Conservation (phyloP, 75 land plant genomes). For the Adiantum capillusveneris region DNA sequence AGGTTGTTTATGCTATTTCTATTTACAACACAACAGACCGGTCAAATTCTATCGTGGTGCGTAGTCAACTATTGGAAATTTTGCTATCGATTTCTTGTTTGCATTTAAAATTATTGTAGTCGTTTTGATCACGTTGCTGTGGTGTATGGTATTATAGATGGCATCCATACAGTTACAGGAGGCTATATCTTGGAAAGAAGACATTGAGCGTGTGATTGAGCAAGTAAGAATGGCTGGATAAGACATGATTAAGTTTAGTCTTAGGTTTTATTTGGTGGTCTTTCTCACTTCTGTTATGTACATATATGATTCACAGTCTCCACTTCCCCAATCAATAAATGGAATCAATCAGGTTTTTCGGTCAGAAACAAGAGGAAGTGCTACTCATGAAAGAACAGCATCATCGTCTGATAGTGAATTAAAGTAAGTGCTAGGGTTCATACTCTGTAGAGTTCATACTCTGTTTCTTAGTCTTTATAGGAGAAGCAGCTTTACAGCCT, state of each 20-base stretch:
- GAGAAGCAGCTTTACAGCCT: too few relatives aligned
- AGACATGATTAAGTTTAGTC: too few relatives aligned
- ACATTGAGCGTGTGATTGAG: slow-evolving; percentile 75
- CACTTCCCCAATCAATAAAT: neutral
- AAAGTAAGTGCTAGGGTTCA: slow-evolving; percentile 60
- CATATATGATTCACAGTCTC: neutral
- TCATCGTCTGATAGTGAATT: slow-evolving; percentile 79
- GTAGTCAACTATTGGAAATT: too few relatives aligned
- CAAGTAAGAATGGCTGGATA: slow-evolving; percentile 44
- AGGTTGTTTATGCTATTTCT: slow-evolving; percentile 76
- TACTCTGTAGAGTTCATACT: too few relatives aligned
- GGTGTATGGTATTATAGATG: slow-evolving; percentile 48
- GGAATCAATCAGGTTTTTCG: neutral
- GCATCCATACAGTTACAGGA: slow-evolving; percentile 83
- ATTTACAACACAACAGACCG: slow-evolving; percentile 78
- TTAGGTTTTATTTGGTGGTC: too few relatives aligned
- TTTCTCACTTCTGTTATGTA: too few relatives aligned
- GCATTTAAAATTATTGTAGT: too few relatives aligned
- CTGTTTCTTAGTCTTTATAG: too few relatives aligned
- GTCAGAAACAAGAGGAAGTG: neutral
- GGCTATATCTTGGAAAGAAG: slow-evolving; percentile 72
- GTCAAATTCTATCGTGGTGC: slow-evolving; percentile 67
- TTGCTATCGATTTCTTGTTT: too few relatives aligned
- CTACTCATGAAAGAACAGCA: slow-evolving; percentile 26
- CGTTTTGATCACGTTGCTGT: too few relatives aligned